Evolutionary conservation across 371 early-diverging fungal genomes (phyloP), one percentile per base, ranked within the genome.

Genomic region (Mortierella sp.): DNA sequence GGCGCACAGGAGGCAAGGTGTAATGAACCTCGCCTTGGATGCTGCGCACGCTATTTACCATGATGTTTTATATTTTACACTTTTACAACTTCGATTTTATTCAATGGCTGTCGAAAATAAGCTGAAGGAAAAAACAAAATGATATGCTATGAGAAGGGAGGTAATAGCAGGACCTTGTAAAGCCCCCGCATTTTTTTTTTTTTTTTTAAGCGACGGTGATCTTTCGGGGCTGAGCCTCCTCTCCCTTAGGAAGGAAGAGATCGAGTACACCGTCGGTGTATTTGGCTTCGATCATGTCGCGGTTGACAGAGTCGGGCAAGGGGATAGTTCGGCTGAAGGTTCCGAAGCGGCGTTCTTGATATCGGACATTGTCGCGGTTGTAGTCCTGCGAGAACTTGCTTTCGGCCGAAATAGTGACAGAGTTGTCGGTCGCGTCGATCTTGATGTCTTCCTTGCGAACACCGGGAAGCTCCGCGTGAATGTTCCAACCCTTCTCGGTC

Each of bases 201-300:
- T 39, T 21, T 14, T 8, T 64, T 72, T 70, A 81, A 9, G 51
- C 15, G 59, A 83, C 69, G 8, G 72, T 65, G n/a, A 83, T 80
- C 34, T 72, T 73, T 19, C 65, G 53, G 46, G 66, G 60, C 46
- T 50, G 6, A 12, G 65, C 14, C 47, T 37, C 60, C 63, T 80
- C 71, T 2, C 55, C 67, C 70, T 89, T 90, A 17, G 88, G 84
- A 53, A 89, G 60, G 34, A 52, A 60, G 11, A 90, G 64, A 49
- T 75, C 62, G 50, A 90, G 75, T 9, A 89, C 83, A 26, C 91
- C 91, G 50, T 89, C 69, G 9, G 86, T 61, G 61, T 83, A 86
- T 28, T 80, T 82, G 56, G 88, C 89, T 15, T 80, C 60, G 47
- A 85, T 82, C 4, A 82, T 71, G 15, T 84, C 83, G 30, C 60